A percentile compares a stretch with the other conserved stretches of the same genome.
phyloP scores from a whole-genome alignment of 2,329 filamentous ascomycete species.

The Cladosporium halotolerans region DNA sequence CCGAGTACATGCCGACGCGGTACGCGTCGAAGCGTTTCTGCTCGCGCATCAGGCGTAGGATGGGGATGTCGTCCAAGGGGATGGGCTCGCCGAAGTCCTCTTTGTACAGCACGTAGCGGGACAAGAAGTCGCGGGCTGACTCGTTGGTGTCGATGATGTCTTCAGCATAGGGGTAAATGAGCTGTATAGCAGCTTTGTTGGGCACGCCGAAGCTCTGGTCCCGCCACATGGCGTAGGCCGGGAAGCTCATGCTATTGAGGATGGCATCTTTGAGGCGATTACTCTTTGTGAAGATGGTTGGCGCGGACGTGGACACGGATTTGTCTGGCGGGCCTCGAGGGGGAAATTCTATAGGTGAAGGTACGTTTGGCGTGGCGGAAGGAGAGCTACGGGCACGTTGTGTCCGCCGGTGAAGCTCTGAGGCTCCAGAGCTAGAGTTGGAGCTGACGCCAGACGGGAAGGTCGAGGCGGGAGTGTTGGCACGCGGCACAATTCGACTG shows the following conservation, averaged over 20 bases:
- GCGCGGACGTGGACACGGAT: constrained; percentile 49
- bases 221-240: constrained; percentile 74
- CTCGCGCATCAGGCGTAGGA: constrained; percentile 57
- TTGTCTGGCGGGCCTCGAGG: constrained; percentile 60
- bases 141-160: constrained; percentile 32
- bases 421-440: constrained; percentile 28
- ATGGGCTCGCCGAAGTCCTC: constrained; percentile 59
- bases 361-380: constrained; percentile 36
- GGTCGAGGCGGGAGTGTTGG: constrained; percentile 31
- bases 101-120: constrained; percentile 56
- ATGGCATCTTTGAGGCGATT: constrained; percentile 71
- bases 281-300: constrained; percentile 66
- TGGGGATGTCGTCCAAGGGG: constrained; percentile 57
- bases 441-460: constrained; percentile 34
- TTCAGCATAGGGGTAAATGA: constrained; percentile 31
- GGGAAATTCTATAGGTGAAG: constrained; percentile 58
- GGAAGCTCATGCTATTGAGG: constrained; percentile 67
- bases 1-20: constrained; percentile 59
- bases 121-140: constrained; percentile 47
- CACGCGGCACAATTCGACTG: constrained; percentile 37
- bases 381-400: constrained; percentile 9
- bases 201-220: constrained; percentile 68
- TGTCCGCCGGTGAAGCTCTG: constrained; percentile 9
- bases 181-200: constrained; percentile 55
- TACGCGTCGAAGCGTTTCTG: constrained; percentile 53